These are phyloP conservation scores for Sorghum bicolor DNA, from an alignment of 176 grass and related monocot species.

Conservation along the genomic window Sorghum_bicolor_NCBIv3 NC_012878.2:56800501-56801000, in stretches of 20 bases:
- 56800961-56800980: not conserved
- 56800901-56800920: not conserved
- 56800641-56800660: not conserved
- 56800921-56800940: not conserved
- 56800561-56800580: constrained; percentile 96
- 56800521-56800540: constrained; percentile 99
- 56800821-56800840: not conserved
- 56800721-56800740: not conserved
- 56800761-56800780: not conserved
- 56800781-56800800: not conserved
- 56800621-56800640: not conserved
- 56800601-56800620: not conserved
- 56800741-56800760: not conserved
- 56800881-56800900: not conserved
- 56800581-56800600: constrained; percentile 23
- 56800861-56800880: not conserved
- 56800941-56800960: not conserved
- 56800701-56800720: not conserved
- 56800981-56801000: not conserved
- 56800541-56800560: constrained; percentile 99
- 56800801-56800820: not conserved
- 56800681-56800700: not conserved
- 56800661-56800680: not conserved
- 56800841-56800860: not conserved
- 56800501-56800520: constrained; percentile 91